phyloP scores from a whole-genome alignment of 768 basidiomycete species.

The Boletus pseudopeckii region DNA sequence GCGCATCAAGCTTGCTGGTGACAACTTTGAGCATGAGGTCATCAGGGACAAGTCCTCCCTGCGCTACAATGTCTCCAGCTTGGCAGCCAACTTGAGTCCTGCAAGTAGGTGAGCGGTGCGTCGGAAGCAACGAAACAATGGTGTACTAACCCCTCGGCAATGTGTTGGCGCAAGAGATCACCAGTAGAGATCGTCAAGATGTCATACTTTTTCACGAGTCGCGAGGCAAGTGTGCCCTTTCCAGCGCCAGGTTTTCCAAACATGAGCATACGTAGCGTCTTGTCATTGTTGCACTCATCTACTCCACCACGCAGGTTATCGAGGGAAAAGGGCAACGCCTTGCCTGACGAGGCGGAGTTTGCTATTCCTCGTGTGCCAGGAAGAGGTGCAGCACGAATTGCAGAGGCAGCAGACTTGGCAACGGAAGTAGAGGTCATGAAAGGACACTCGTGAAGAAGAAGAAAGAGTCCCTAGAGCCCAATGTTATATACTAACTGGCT shows the following conservation, averaged over 20 bases:
- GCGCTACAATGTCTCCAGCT: slow-evolving; percentile 77
- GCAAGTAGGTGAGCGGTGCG: slow-evolving; percentile 1
- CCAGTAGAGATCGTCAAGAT: slow-evolving; percentile 77
- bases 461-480: not conserved
- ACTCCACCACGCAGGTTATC: slow-evolving; percentile 38
- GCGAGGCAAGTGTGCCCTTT: slow-evolving; percentile 78
- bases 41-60: slow-evolving; percentile 74
- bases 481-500: slow-evolving; percentile 18
- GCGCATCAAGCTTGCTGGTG: slow-evolving; percentile 61
- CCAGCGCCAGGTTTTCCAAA: slow-evolving; percentile 68
- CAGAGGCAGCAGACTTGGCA: slow-evolving; percentile 10
- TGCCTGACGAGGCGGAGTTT: slow-evolving; percentile 32
- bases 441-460: not conserved
- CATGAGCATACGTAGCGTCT: slow-evolving; percentile 47
- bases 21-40: slow-evolving; percentile 77
- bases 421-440: slow-evolving; percentile 21
- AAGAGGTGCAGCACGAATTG: slow-evolving; percentile 8
- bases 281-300: slow-evolving; percentile 19
- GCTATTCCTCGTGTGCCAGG: slow-evolving; percentile 24
- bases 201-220: slow-evolving; percentile 78
- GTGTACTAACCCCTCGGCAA: slow-evolving; percentile 46
- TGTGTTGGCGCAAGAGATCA: slow-evolving; percentile 82
- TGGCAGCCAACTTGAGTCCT: slow-evolving; percentile 69
- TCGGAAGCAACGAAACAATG: not conserved
- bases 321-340: slow-evolving; percentile 52